phyloP scores from a whole-genome alignment of 2,329 filamentous ascomycete genomes.

The Thyridium curvatum region DNA sequence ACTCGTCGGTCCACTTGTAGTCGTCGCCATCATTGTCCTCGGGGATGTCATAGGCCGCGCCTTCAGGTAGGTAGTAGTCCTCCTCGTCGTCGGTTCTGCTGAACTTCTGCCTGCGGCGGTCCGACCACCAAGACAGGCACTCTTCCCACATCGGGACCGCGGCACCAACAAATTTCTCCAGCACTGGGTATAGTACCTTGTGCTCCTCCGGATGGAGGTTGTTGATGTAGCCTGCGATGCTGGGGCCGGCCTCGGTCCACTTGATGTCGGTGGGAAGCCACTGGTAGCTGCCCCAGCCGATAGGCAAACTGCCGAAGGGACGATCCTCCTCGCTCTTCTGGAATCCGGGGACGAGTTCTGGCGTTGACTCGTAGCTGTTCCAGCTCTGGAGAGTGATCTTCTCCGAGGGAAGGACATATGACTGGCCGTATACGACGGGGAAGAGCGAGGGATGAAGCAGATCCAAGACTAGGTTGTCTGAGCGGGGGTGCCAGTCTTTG shows the following conservation, averaged over 20 bases:
- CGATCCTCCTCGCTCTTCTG: too few species aligned
- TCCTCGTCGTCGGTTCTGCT: slow-evolving; percentile 1
- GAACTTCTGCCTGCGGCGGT: slow-evolving; percentile 4
- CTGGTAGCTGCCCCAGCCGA: background rate
- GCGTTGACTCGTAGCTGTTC: too few species aligned
- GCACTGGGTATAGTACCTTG: background rate
- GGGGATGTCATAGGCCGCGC: slow-evolving; percentile 3
- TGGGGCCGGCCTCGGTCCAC: background rate
- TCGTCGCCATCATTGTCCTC: background rate
- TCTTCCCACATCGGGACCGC: too few species aligned
- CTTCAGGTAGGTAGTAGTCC: slow-evolving; percentile 7
- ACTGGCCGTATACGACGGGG: slow-evolving; percentile 39
- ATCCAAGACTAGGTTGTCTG: slow-evolving; percentile 45
- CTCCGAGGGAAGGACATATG: slow-evolving; percentile 13
- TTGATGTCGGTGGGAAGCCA: background rate
- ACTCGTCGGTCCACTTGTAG: slow-evolving; percentile 3
- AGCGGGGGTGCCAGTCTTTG: slow-evolving; percentile 49
- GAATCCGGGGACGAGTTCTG: too few species aligned
- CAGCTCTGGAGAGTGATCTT: too few species aligned
- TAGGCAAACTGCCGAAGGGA: slow-evolving; percentile 3
- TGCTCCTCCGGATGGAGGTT: background rate
- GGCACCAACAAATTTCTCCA: too few species aligned
- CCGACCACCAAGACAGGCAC: slow-evolving; percentile 4
- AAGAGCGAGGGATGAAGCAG: slow-evolving; percentile 55
- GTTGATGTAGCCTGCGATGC: background rate